Base-by-base conservation (phyloP, 441 rosid species). In the Manihot esculenta region DNA sequence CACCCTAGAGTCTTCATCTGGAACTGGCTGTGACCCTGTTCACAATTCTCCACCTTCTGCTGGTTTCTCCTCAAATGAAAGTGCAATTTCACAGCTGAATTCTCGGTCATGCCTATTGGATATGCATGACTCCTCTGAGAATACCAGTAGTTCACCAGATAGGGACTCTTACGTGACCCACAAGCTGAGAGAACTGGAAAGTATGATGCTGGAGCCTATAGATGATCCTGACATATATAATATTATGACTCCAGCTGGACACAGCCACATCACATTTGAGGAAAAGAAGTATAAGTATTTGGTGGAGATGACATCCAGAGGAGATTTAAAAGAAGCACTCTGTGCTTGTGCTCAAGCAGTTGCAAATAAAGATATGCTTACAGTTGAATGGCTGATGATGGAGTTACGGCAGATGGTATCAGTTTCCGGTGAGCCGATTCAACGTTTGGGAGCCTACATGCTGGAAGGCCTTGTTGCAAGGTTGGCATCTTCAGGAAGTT, bases 381-480 rank as follows among this genome's bases (percentile, higher is more conserved):
- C 81, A 49, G 68, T 83, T 5, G 86, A 94, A 21, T 87, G 90
- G 84, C 81, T 94, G 76, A 78, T 88, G 76, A 68, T 89, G 56
- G 85, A 88, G 80, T 67, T 90, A 41, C 87, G 83, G 24, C 82
- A 79, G 55, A 83, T 89, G 97, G 97, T 94, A 58, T 94, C 99
- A 0, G 97, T 92, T 66, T 83, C 88, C 10, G 99, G 99, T 5
- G 92, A 92, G 74, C 98, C 99, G 6, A 63, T 88, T 49, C 97
- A 94, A 64, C 96, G 98, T 2, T 44, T 94, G 50, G 96, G 89
- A 55, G 99, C 99, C 3, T 94, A 94, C 80, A 81, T 90, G 89
- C 77, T 90, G 71, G 99, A 94, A 84, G 97, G 97, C 18, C 89
- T 94, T 9, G 79, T 89, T 50, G 98, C 99, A 21, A 79, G 87